Evolutionary conservation across 805 yeast genomes (phyloP).

Genomic region (Kazachstania taianensis): DNA sequence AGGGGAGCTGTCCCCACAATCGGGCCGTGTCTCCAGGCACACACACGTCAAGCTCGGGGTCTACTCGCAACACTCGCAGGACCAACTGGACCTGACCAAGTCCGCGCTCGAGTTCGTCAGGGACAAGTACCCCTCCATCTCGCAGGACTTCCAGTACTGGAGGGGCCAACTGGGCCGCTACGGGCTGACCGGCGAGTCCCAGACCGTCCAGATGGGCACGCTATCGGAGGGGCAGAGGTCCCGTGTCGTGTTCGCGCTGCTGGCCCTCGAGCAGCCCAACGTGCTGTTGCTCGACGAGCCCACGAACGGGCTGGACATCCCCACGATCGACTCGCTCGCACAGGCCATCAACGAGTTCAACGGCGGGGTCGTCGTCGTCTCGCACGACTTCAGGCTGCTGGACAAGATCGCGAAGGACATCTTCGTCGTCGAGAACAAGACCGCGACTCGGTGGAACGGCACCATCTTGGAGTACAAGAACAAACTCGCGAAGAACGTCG

Average conservation of each 20-base stretch:
- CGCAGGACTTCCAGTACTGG: slow-evolving; percentile 98
- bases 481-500: slow-evolving; percentile 85
- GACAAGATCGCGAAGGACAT: slow-evolving; percentile 97
- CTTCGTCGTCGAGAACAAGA: slow-evolving; percentile 89
- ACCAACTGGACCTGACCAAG: slow-evolving; percentile 91
- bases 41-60: slow-evolving; percentile 97
- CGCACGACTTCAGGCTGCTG: slow-evolving; percentile 96
- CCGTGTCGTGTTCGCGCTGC: slow-evolving; percentile 92
- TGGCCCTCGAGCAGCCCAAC: slow-evolving; percentile 93
- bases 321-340: slow-evolving; percentile 95
- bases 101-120: slow-evolving; percentile 95
- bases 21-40: slow-evolving; percentile 94
- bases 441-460: slow-evolving; percentile 96
- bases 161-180: slow-evolving; percentile 96
- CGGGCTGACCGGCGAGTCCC: slow-evolving; percentile 98
- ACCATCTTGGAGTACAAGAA: slow-evolving; percentile 84
- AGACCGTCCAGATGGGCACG: slow-evolving; percentile 97
- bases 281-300: slow-evolving; percentile 96
- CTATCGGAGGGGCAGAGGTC: slow-evolving; percentile 98
- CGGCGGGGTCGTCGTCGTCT: slow-evolving; percentile 98
- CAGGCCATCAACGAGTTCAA: slow-evolving; percentile 88
- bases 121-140: slow-evolving; percentile 77
- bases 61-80: slow-evolving; percentile 97
- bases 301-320: slow-evolving; percentile 97
- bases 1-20: slow-evolving; percentile 80